A percentile compares a stretch with the other conserved stretches of the same genome.
Conservation (phyloP, 140 eudicot genomes). For the Oenanthe javanica region DNA sequence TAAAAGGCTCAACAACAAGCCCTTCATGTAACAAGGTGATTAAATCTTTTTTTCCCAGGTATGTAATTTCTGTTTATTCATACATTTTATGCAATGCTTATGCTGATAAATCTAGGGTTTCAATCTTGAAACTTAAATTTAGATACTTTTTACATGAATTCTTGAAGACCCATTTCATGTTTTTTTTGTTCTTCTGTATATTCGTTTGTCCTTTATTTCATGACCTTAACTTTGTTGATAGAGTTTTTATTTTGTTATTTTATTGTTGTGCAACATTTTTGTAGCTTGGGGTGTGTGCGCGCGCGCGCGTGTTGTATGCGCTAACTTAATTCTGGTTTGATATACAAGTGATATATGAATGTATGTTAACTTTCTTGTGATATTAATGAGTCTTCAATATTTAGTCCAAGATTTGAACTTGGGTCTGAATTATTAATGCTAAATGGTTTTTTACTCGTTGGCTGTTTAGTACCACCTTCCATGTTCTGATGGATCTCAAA, state of each 20-base stretch:
- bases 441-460: background rate
- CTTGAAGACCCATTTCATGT: background rate
- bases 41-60: background rate
- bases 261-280: too few relatives aligned
- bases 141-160: background rate
- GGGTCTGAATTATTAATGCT: background rate
- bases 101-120: constrained; percentile 1
- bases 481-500: background rate
- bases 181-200: background rate
- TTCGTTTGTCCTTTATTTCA: background rate
- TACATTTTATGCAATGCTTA: background rate
- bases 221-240: background rate
- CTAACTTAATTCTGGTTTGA: background rate
- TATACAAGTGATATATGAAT: background rate
- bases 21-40: background rate
- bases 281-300: too few relatives aligned
- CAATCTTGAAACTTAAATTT: background rate
- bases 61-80: background rate
- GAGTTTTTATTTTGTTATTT: background rate
- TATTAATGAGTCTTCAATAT: constrained; percentile 4
- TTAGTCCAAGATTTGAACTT: background rate
- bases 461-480: background rate
- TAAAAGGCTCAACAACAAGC: background rate
- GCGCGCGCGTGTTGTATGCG: background rate
- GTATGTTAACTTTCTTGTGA: background rate